phyloP scores from a whole-genome alignment of 164 flowering plant species.

The Kalanchoe fedtschenkoi region DNA sequence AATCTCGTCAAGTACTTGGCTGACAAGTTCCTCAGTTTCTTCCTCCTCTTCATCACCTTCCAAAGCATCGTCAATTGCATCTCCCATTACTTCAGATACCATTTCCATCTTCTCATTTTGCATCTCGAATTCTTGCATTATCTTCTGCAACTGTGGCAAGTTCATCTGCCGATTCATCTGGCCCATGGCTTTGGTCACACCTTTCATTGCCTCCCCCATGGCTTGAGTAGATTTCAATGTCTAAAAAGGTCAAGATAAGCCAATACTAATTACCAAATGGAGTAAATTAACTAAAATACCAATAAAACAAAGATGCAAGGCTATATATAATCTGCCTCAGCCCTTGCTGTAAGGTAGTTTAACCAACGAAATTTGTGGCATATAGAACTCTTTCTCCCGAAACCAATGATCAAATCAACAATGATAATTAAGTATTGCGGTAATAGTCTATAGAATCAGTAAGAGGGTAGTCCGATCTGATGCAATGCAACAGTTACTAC shows the following conservation, averaged over 20 bases:
- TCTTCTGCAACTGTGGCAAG: conserved; percentile 67
- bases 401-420: too few species aligned
- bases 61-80: conserved; percentile 80
- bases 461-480: too few species aligned
- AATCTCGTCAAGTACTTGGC: conserved; percentile 77
- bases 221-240: conserved; percentile 87
- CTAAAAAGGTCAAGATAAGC: conserved; percentile 16
- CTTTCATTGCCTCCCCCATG: conserved; percentile 94
- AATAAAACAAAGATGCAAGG: neutral
- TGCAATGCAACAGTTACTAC: too few species aligned
- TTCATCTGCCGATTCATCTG: conserved; percentile 91
- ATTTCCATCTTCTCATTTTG: conserved; percentile 89
- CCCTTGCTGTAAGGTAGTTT: too few species aligned
- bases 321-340: neutral
- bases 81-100: conserved; percentile 76
- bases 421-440: too few species aligned
- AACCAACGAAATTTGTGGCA: too few species aligned
- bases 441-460: too few species aligned
- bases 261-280: neutral
- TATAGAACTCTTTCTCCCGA: too few species aligned
- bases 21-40: conserved; percentile 77
- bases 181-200: conserved; percentile 85
- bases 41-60: conserved; percentile 89
- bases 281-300: neutral
- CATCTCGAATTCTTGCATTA: conserved; percentile 78